phyloP scores from a whole-genome alignment of 2,329 filamentous ascomycete genomes.

The Botrytis pseudocinerea region DNA sequence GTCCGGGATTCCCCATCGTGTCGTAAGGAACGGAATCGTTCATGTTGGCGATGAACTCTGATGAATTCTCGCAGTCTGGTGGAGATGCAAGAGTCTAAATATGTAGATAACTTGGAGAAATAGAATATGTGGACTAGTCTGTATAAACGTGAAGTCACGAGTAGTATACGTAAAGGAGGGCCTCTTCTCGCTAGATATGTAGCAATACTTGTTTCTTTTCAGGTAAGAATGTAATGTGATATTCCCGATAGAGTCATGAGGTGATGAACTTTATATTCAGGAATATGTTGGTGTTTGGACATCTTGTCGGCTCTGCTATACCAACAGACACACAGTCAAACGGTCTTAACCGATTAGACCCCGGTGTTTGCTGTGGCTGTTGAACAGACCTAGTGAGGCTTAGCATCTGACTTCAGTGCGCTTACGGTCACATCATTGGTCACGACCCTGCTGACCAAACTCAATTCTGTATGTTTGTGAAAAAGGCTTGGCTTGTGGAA shows the following conservation, averaged over 20 bases:
- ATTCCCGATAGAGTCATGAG: constrained; percentile 7
- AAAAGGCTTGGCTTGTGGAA: neutral
- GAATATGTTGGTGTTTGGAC: neutral
- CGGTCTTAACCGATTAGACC: neutral
- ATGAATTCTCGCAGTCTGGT: neutral
- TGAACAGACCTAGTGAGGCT: constrained; percentile 14
- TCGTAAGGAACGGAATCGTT: constrained; percentile 2
- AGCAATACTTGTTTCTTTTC: neutral
- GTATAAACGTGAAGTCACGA: neutral
- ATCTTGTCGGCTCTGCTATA: neutral
- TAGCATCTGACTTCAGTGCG: constrained; percentile 18
- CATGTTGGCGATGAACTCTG: constrained; percentile 1
- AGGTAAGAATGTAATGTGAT: neutral
- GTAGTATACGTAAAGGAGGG: neutral
- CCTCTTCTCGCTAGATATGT: neutral
- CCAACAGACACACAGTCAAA: neutral
- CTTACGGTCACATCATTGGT: constrained; percentile 12
- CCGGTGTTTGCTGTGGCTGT: constrained; percentile 10
- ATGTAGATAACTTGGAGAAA: neutral
- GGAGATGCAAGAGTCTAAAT: neutral
- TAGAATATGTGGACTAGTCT: neutral
- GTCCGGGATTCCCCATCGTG: neutral
- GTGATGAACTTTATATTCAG: neutral
- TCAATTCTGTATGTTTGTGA: neutral
- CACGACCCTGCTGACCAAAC: neutral